Evolutionary conservation across 2,329 filamentous ascomycete species (phyloP), one percentile per base, ranked within the genome.

Genomic region (Trichoderma simmonsii): DNA sequence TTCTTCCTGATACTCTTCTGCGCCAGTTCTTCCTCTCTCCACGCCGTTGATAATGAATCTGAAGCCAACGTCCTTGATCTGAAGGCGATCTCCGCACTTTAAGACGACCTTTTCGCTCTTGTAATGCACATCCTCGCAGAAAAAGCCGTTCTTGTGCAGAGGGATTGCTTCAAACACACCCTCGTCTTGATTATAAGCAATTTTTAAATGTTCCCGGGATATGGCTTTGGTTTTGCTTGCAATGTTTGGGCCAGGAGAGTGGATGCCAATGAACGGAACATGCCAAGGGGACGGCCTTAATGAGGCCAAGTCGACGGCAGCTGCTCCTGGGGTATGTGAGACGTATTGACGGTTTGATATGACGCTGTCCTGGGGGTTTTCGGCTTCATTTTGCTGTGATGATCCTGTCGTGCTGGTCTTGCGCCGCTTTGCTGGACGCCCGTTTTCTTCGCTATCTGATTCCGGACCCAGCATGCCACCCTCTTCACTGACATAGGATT

Each of bases 161-260:
- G 87, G 85, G 28, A 86, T 84, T 61, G 92, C 88, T 77, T 93
- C 89, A 77, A 93, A 95, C 7, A 88, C 83, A 24, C 88, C 85
- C 54, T 85, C 85, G 14, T 88, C 83, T 73, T 87, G 85, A 76
- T 92, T 92, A 81, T 91, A 95, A 61, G 87, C 84, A 75, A 95
- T 93, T 76, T 90, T 91, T 63, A 93, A 84, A 79, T 95, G 93
- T 75, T 91, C 85, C 73, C 92, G 86, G 4, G 92, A 95, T 70
- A 95, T 94, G 65, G 87, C 88, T 77, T 92, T 92, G 65, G 92
- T 93, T 74, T 87, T 89, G 73, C 80, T 84, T 3, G 89, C 87
- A 73, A 89, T 88, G 63, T 88, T 84, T 6, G 87, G 87, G 2
- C 87, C 87, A 0, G 89, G 89, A 4, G 92, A 92, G 79, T 94